Percentiles rank a stretch among this genome's conserved stretches.
Evolutionary conservation across 805 yeast species (phyloP).

Genomic region (Wickerhamiella azymoides): DNA sequence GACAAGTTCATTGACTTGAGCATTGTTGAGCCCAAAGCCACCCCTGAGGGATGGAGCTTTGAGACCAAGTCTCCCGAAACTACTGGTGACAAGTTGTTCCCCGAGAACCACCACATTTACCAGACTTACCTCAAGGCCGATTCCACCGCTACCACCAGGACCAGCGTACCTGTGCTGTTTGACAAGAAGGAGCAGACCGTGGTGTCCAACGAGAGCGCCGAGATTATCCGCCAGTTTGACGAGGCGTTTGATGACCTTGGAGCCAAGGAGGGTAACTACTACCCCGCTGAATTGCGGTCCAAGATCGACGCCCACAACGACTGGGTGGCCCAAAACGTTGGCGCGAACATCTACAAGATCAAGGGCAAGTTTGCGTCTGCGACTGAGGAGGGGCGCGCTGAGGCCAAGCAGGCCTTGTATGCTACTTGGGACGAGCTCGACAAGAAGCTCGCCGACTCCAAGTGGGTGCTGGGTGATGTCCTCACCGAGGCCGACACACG

Average conservation of each 20-base stretch:
- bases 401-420: slow-evolving; percentile 46
- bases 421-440: slow-evolving; percentile 37
- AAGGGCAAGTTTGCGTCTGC: slow-evolving; percentile 85
- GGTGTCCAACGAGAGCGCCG: slow-evolving; percentile 83
- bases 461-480: slow-evolving; percentile 42
- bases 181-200: slow-evolving; percentile 68
- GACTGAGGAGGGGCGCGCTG: slow-evolving; percentile 63
- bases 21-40: slow-evolving; percentile 84
- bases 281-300: slow-evolving; percentile 39
- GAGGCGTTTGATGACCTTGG: slow-evolving; percentile 39
- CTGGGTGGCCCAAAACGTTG: slow-evolving; percentile 40
- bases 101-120: slow-evolving; percentile 38
- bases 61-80: slow-evolving; percentile 28
- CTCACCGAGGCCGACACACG: slow-evolving; percentile 84
- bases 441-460: slow-evolving; percentile 18
- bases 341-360: slow-evolving; percentile 72
- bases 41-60: slow-evolving; percentile 78
- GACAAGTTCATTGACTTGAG: slow-evolving; percentile 33
- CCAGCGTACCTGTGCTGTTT: slow-evolving; percentile 88
- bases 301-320: slow-evolving; percentile 62
- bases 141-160: slow-evolving; percentile 65
- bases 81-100: slow-evolving; percentile 45
- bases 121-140: slow-evolving; percentile 66
- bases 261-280: slow-evolving; percentile 40
- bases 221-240: slow-evolving; percentile 70